These are phyloP conservation scores for Cystofilobasidium capitatum DNA, from an alignment of 768 basidiomycete species.

Conservation along the genomic window DNA sequence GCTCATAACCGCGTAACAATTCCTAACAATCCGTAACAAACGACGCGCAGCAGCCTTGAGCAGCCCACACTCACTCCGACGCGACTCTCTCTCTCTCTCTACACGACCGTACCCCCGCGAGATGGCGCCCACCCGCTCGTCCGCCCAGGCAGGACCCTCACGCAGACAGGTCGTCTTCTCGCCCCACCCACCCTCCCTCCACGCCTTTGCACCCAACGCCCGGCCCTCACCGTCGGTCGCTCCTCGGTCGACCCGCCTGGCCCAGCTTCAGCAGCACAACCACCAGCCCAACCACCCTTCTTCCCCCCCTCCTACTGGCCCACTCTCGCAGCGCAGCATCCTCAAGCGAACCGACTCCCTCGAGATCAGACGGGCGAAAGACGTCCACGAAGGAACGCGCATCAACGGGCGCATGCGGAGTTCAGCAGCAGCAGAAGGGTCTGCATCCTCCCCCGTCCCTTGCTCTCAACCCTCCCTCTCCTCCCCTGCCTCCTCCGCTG, in stretches of 20 bases:
- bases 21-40: too few species aligned
- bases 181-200: constrained; percentile 3
- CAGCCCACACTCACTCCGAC: too few species aligned
- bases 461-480: background rate
- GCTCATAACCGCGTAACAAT: too few species aligned
- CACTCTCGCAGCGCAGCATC: constrained; percentile 14
- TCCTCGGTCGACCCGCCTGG: constrained; percentile 5
- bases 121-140: too few species aligned
- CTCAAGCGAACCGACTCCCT: constrained; percentile 23
- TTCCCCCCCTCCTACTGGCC: background rate
- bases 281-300: background rate
- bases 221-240: constrained; percentile 12
- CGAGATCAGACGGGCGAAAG: constrained; percentile 17
- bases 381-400: constrained; percentile 19
- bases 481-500: background rate
- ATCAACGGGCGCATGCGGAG: constrained; percentile 18
- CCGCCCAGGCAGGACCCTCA: too few species aligned
- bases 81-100: too few species aligned
- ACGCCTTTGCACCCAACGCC: background rate
- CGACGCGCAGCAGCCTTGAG: too few species aligned
- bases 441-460: too few species aligned
- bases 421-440: too few species aligned
- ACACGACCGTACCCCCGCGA: too few species aligned
- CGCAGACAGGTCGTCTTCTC: constrained; percentile 24
- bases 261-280: constrained; percentile 1